These are phyloP conservation scores for Suillus plorans DNA, from an alignment of 768 basidiomycete genomes.

Conservation along the genomic window DNA sequence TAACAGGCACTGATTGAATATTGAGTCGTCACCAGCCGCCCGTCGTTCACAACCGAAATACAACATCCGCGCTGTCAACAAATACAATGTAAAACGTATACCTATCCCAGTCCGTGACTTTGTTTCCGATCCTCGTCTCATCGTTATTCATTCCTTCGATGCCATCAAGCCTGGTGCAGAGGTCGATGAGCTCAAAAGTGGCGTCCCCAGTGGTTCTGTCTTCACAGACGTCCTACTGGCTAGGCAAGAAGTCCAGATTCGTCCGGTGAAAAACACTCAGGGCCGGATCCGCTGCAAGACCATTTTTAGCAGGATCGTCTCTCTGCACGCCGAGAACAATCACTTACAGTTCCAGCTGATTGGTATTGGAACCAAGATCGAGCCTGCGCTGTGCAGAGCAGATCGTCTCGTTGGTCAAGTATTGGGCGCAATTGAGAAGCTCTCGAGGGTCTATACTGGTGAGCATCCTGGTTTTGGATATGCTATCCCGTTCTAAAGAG, in stretches of 20 bases:
- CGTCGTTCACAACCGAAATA: too few species aligned
- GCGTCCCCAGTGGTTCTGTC: constrained; percentile 62
- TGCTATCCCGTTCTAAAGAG: background rate
- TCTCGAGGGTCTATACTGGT: constrained; percentile 89
- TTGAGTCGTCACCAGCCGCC: too few species aligned
- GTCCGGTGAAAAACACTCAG: constrained; percentile 89
- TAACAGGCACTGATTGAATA: too few species aligned
- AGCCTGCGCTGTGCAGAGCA: constrained; percentile 94
- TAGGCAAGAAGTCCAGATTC: constrained; percentile 90
- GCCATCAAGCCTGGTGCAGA: constrained; percentile 94
- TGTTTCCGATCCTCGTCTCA: constrained; percentile 85
- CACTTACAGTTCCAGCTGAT: constrained; percentile 62
- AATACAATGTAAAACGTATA: too few species aligned
- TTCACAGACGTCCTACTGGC: constrained; percentile 45
- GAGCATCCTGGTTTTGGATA: constrained; percentile 7
- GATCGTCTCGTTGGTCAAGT: constrained; percentile 70
- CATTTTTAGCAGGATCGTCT: constrained; percentile 64
- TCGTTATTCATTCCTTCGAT: constrained; percentile 99
- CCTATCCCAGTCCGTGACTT: constrained; percentile 68
- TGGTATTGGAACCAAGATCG: constrained; percentile 58
- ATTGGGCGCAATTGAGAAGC: too few species aligned
- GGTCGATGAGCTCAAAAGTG: constrained; percentile 93
- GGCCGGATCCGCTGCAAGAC: constrained; percentile 83
- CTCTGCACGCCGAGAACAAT: constrained; percentile 68
- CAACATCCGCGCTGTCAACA: too few species aligned